Evolutionary conservation across 352 stramenopile genomes (phyloP), one percentile per base, ranked within the genome.

Genomic region (Phytophthora pseudosyringae): DNA sequence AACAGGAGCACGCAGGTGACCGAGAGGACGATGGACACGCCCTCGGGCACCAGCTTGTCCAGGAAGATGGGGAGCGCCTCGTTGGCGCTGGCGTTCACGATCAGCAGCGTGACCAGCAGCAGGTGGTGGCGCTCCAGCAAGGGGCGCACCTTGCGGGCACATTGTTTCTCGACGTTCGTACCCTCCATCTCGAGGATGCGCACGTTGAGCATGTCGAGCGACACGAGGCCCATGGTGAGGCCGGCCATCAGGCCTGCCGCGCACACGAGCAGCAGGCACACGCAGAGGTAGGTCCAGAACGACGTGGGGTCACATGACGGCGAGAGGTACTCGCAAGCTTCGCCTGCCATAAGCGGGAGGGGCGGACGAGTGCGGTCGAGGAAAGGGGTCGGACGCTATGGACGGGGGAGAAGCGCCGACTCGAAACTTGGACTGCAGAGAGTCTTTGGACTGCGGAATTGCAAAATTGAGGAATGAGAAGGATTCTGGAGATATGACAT

Each of bases 1-100:
- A 98, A 99, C 28, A 99, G 62, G 13, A 99, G 75, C 29, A 99
- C 92, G 16, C 97, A 86, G 0, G 93, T 98, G 3, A 99, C 95
- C 3, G 93, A 98, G 13, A 99, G 74, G 13, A 98, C 64, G 64
- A 99, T 94, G 11, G 96, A 97, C 10, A 96, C 63, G 21, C 76
- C 75, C 51, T 94, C 80, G 0, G 91, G 77, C 32, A 98, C 76
- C 39, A 98, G 59, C 41, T 91, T 81, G 71, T 96, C 94, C 43
- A 98, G 76, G 73, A 99, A 98, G 35, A 99, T 84, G 18, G 96
- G 95, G 13, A 99, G 77, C 16, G 91, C 85, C 72, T 99, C 97
- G 62, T 98, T 98, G 2, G 95, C 94, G n/a, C 88, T 70, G 25
- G 90, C 87, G 75, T 99, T 99, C 53, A 98, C 82, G 16, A 99